A percentile compares a stretch with the other conserved stretches of the same genome.
Evolutionary conservation across 192 early-diverging fungal species (phyloP).

Genomic region (Gonapodya sp.): DNA sequence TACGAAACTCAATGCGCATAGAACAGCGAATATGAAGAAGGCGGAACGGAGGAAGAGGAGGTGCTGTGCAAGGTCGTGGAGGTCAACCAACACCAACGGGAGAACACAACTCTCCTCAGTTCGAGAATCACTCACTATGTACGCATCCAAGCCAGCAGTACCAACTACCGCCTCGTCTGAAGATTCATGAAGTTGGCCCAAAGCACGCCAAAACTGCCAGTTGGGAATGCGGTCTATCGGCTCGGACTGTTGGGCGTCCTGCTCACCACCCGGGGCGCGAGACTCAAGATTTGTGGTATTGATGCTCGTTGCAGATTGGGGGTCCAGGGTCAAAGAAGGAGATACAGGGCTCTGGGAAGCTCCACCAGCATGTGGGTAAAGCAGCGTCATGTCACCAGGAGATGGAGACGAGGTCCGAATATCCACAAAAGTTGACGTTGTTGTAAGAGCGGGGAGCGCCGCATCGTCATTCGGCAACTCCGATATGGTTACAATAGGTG

Average conservation of each 20-base stretch:
- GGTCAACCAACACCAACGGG: too few relatives aligned
- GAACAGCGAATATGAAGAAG: background rate
- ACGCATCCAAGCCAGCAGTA: background rate
- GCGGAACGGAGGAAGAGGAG: background rate
- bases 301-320: background rate
- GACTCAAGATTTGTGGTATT: background rate
- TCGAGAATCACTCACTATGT: background rate
- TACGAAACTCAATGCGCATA: background rate
- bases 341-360: too few relatives aligned
- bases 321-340: background rate
- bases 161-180: background rate
- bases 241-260: background rate
- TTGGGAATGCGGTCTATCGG: background rate
- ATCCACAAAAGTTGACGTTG: background rate
- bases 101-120: too few relatives aligned
- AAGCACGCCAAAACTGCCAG: background rate
- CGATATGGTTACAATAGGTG: background rate
- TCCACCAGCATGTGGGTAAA: background rate
- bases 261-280: background rate
- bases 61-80: background rate
- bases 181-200: background rate
- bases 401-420: background rate
- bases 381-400: too few relatives aligned
- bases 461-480: background rate
- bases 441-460: background rate